phyloP scores from a whole-genome alignment of 2,329 filamentous ascomycete species.

The Thielaviopsis euricoi region DNA sequence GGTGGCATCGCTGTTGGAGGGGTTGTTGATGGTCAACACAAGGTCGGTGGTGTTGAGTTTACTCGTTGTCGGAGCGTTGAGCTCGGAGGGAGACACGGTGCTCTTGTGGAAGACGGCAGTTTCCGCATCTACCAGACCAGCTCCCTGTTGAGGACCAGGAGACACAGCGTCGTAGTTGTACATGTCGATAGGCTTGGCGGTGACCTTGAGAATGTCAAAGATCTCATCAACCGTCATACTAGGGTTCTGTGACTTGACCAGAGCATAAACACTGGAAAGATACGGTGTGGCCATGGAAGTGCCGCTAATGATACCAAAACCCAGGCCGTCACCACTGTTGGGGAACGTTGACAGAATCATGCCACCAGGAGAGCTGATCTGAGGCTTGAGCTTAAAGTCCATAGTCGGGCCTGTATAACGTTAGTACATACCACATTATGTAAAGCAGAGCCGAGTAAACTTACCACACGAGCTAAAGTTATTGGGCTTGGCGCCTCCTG shows the following conservation, averaged over 20 bases:
- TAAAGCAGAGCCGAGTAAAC: neutral
- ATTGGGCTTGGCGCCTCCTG: slow-evolving; percentile 7
- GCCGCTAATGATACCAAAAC: slow-evolving; percentile 20
- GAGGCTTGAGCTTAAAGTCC: slow-evolving; percentile 17
- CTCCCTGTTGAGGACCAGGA: slow-evolving; percentile 20
- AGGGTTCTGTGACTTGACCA: slow-evolving; percentile 20
- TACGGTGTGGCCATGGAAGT: slow-evolving; percentile 24
- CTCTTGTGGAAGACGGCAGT: slow-evolving; percentile 14
- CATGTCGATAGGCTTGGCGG: slow-evolving; percentile 16
- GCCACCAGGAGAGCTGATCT: slow-evolving; percentile 20
- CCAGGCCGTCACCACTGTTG: slow-evolving; percentile 8
- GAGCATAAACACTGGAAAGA: slow-evolving; percentile 19
- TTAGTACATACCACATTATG: neutral
- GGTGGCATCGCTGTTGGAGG: neutral
- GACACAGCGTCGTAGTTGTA: slow-evolving; percentile 17
- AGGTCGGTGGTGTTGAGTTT: neutral
- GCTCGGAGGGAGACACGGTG: neutral
- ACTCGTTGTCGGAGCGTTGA: neutral
- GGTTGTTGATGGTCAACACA: slow-evolving; percentile 1
- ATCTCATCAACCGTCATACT: slow-evolving; percentile 17
- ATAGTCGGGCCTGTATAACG: slow-evolving; percentile 11
- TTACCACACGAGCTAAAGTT: slow-evolving; percentile 12
- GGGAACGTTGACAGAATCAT: slow-evolving; percentile 20
- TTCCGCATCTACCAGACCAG: slow-evolving; percentile 20
- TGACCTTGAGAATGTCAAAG: slow-evolving; percentile 17